Conservation (phyloP, 805 yeast genomes). For the Cyberlindnera suaveolens region DNA sequence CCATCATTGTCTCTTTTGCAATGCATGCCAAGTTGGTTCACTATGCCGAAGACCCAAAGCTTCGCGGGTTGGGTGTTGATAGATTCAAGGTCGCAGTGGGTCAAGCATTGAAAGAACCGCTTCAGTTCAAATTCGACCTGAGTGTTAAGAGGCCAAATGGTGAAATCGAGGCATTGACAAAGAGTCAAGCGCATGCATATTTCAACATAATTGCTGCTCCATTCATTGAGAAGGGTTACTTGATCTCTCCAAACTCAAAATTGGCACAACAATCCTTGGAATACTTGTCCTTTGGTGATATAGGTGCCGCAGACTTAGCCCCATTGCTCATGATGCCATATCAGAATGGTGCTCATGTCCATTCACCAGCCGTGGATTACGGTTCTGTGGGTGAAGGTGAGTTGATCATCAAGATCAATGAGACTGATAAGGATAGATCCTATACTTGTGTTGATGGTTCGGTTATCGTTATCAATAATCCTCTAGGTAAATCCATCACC, state of each 20-base stretch:
- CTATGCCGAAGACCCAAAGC: constrained; percentile 64
- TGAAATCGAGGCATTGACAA: background rate
- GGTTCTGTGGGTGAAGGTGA: constrained; percentile 1
- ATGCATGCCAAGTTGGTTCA: constrained; percentile 84
- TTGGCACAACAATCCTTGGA: constrained; percentile 13
- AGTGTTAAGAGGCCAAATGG: background rate
- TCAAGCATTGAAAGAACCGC: constrained; percentile 26
- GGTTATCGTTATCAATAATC: constrained; percentile 9
- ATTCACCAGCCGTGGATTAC: constrained; percentile 7
- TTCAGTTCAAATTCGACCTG: constrained; percentile 4
- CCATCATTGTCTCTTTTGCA: constrained; percentile 78
- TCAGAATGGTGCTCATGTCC: constrained; percentile 13
- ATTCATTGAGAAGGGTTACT: constrained; percentile 15
- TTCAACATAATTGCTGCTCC: constrained; percentile 14
- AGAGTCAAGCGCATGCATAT: constrained; percentile 8
- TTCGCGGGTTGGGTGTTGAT: constrained; percentile 56
- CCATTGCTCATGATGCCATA: constrained; percentile 15
- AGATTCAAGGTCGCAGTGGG: constrained; percentile 69
- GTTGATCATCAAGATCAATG: constrained; percentile 7
- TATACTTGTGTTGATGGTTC: constrained; percentile 21
- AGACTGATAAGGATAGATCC: constrained; percentile 11
- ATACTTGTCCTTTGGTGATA: constrained; percentile 11
- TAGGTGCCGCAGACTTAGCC: constrained; percentile 7
- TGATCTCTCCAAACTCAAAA: constrained; percentile 21
- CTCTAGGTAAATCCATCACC: constrained; percentile 17